These are phyloP conservation scores for Ogataea neopini DNA, from an alignment of 805 yeast genomes.

Conservation along the genomic window DNA sequence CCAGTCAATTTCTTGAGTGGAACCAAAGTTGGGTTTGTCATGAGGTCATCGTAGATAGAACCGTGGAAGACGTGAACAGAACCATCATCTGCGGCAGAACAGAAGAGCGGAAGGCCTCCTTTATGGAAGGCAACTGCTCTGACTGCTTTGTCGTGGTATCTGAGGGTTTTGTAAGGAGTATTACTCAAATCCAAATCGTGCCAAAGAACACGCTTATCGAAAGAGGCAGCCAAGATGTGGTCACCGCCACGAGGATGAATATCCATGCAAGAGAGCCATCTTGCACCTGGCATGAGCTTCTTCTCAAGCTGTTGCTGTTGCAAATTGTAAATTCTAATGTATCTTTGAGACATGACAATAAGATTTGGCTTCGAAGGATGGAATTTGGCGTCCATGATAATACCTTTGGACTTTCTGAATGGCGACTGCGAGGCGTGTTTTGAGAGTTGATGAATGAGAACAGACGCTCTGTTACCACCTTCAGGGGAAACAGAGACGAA, in stretches of 20 bases:
- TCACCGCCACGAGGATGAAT: constrained; percentile 94
- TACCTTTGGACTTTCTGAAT: constrained; percentile 88
- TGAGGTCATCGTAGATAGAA: constrained; percentile 90
- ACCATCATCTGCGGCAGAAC: constrained; percentile 96
- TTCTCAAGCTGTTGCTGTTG: constrained; percentile 81
- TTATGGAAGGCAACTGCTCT: constrained; percentile 86
- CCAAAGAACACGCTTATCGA: constrained; percentile 95
- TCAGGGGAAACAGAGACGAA: constrained; percentile 97
- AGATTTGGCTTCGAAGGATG: constrained; percentile 95
- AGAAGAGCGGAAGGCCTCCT: constrained; percentile 81
- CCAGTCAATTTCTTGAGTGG: constrained; percentile 94
- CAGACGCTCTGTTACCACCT: constrained; percentile 75
- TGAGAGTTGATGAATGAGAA: constrained; percentile 90
- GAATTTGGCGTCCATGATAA: constrained; percentile 93
- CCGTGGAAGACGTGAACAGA: constrained; percentile 92
- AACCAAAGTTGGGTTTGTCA: constrained; percentile 93
- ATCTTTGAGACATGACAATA: constrained; percentile 91
- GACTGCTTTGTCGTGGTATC: constrained; percentile 95
- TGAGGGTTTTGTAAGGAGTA: constrained; percentile 91
- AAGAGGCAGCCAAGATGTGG: constrained; percentile 87
- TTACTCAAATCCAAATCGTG: constrained; percentile 88
- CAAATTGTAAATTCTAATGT: constrained; percentile 86
- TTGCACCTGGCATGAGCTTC: constrained; percentile 91
- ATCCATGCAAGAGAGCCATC: constrained; percentile 90
- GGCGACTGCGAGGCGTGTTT: constrained; percentile 96